A percentile compares a stretch with the other conserved stretches of the same genome.
phyloP scores from a whole-genome alignment of 306 rosid genomes.

The Malus domestica region DNA sequence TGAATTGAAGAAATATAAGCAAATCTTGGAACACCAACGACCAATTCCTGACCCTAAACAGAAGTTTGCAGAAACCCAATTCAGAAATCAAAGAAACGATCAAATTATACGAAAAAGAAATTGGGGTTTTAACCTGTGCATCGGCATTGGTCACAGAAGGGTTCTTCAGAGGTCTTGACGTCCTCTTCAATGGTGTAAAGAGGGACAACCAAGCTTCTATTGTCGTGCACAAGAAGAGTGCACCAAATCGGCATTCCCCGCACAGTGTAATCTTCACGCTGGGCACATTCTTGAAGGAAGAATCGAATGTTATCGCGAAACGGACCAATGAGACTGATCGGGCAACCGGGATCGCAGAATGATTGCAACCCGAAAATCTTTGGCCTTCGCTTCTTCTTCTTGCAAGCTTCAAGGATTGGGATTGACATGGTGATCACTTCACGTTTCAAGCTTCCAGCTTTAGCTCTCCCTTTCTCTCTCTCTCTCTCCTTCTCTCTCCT shows the following conservation, averaged over 20 bases:
- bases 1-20: neutral
- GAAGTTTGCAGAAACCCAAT: neutral
- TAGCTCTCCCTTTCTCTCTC: neutral
- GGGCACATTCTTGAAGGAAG: slow-evolving; percentile 66
- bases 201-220: slow-evolving; percentile 43
- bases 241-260: slow-evolving; percentile 61
- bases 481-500: neutral
- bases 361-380: slow-evolving; percentile 53
- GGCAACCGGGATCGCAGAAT: slow-evolving; percentile 55
- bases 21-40: neutral
- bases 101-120: neutral
- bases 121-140: slow-evolving; percentile 44
- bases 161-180: slow-evolving; percentile 37
- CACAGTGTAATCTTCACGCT: slow-evolving; percentile 42
- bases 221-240: slow-evolving; percentile 65
- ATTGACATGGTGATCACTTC: slow-evolving; percentile 37
- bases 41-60: neutral
- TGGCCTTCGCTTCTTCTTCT: slow-evolving; percentile 61
- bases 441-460: neutral
- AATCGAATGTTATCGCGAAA: slow-evolving; percentile 60
- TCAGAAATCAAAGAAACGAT: neutral
- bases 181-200: slow-evolving; percentile 71
- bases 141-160: slow-evolving; percentile 77
- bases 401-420: slow-evolving; percentile 45
- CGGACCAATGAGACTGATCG: slow-evolving; percentile 33